phyloP scores from a whole-genome alignment of 2,329 filamentous ascomycete species.

The Alternaria atra region DNA sequence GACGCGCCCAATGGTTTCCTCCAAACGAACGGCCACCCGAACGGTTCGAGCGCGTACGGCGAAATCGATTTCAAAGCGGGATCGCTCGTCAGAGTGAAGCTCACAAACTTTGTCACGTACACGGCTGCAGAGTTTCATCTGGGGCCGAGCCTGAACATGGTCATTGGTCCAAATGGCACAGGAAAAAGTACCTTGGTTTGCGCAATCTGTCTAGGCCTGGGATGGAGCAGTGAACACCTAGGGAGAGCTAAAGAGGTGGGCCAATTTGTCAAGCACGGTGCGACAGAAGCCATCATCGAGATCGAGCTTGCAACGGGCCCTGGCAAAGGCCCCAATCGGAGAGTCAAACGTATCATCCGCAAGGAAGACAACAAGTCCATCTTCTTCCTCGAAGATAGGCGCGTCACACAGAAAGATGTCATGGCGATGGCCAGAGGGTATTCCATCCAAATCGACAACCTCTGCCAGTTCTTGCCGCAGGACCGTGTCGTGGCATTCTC shows the following conservation, averaged over 20 bases:
- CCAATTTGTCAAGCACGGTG: slow-evolving; percentile 94
- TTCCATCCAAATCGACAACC: slow-evolving; percentile 94
- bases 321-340: slow-evolving; percentile 69
- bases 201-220: slow-evolving; percentile 91
- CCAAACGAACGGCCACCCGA: slow-evolving; percentile 11
- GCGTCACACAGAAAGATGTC: slow-evolving; percentile 69
- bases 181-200: slow-evolving; percentile 98
- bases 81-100: slow-evolving; percentile 85
- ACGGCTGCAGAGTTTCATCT: slow-evolving; percentile 89
- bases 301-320: slow-evolving; percentile 79
- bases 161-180: slow-evolving; percentile 98
- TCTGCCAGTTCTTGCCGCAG: slow-evolving; percentile 96
- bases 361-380: slow-evolving; percentile 81
- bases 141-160: slow-evolving; percentile 95
- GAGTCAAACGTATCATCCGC: slow-evolving; percentile 79
- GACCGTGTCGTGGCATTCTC: slow-evolving; percentile 96
- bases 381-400: slow-evolving; percentile 79
- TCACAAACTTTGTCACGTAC: slow-evolving; percentile 95
- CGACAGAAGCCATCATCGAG: slow-evolving; percentile 80
- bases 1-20: slow-evolving; percentile 40
- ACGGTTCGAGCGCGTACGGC: slow-evolving; percentile 7
- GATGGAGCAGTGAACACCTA: slow-evolving; percentile 76
- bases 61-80: slow-evolving; percentile 66
- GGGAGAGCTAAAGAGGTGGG: slow-evolving; percentile 84
- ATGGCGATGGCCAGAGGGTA: slow-evolving; percentile 73